Percentiles rank a stretch among this genome's conserved stretches.
These are phyloP conservation scores for Endotrypanum monterogeii DNA, from an alignment of 208 protist species.

Conservation along the genomic window DNA sequence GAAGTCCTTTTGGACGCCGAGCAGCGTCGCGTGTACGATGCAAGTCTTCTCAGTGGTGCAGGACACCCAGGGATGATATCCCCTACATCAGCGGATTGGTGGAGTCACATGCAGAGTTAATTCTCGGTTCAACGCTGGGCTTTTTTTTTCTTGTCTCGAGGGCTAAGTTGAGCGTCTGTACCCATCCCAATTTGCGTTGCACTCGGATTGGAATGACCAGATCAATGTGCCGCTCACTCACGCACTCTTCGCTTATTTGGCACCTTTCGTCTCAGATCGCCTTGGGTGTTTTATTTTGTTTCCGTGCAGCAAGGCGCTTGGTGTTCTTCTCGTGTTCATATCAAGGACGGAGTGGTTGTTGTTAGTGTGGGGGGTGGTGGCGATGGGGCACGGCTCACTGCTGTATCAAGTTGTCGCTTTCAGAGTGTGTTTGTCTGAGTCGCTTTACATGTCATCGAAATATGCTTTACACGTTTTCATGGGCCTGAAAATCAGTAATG, in stretches of 20 bases:
- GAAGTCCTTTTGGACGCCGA: slow-evolving; percentile 75
- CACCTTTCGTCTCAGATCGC: not conserved
- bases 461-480: not conserved
- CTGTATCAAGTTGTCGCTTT: not conserved
- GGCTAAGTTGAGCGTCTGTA: not conserved
- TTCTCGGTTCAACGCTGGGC: not conserved
- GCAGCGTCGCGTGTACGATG: slow-evolving; percentile 71
- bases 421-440: not conserved
- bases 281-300: too few relatives aligned
- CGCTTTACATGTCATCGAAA: slow-evolving; percentile 1
- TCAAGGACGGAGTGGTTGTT: too few relatives aligned
- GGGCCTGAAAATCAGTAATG: not conserved
- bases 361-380: too few relatives aligned
- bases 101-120: slow-evolving; percentile 40
- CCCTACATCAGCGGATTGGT: slow-evolving; percentile 36
- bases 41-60: slow-evolving; percentile 24
- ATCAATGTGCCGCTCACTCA: not conserved
- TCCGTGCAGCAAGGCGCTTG: not conserved
- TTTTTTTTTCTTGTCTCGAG: not conserved
- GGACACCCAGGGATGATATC: slow-evolving; percentile 3
- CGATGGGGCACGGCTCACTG: too few relatives aligned
- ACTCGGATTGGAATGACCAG: not conserved
- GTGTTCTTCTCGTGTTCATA: too few relatives aligned
- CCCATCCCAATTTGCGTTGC: not conserved
- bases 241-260: not conserved